Evolutionary conservation across 768 basidiomycete genomes (phyloP).

Genomic region (Auriscalpium vulgare): DNA sequence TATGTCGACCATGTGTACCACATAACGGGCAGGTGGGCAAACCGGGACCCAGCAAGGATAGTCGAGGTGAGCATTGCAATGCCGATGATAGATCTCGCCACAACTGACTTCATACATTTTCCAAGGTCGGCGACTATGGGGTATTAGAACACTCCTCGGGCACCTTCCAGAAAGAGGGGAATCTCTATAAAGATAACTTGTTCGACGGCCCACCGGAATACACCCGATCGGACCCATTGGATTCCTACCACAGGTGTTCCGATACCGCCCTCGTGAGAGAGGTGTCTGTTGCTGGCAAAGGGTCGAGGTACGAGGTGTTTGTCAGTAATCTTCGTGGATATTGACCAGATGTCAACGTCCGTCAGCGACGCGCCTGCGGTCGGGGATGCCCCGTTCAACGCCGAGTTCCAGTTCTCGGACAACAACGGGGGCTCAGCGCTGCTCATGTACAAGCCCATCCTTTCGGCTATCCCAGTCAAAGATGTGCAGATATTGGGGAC

Average conservation of each 20-base stretch:
- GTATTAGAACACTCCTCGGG: neutral
- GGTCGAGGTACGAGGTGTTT: too few relatives aligned
- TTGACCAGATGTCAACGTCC: too few relatives aligned
- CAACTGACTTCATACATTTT: neutral
- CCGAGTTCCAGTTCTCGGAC: neutral
- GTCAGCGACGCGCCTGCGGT: neutral
- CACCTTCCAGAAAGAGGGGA: slow-evolving; percentile 34
- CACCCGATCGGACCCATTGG: too few relatives aligned
- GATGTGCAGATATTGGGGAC: neutral
- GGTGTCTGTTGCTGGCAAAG: too few relatives aligned
- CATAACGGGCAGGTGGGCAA: neutral
- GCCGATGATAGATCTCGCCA: neutral
- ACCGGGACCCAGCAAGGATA: neutral
- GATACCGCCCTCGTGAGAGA: too few relatives aligned
- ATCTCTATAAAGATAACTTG: neutral
- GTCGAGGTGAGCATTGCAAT: neutral
- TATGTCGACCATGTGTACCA: neutral
- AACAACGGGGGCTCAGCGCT: neutral
- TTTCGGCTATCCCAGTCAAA: neutral
- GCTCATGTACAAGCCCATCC: neutral
- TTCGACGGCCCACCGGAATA: neutral
- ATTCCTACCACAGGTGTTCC: too few relatives aligned
- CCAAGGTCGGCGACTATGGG: neutral
- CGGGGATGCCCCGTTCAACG: neutral
- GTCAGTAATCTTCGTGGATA: too few relatives aligned